Percentiles rank a stretch among this genome's conserved stretches.
Conservation (phyloP, 2,329 filamentous ascomycete species). For the Ascochyta rabiei region DNA sequence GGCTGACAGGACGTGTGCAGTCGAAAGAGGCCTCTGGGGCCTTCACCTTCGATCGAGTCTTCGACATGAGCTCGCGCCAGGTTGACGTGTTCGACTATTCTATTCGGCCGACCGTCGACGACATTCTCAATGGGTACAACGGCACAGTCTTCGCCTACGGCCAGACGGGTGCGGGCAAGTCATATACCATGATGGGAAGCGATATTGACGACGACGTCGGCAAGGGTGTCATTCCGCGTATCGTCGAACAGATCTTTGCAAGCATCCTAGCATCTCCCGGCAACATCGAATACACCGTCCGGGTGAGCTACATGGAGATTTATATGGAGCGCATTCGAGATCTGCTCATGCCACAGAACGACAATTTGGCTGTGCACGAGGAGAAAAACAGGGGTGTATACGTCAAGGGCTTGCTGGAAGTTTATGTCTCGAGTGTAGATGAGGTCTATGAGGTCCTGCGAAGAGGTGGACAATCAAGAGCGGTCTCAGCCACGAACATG, state of each 20-base stretch:
- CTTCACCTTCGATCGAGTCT: constrained; percentile 95
- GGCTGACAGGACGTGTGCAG: constrained; percentile 53
- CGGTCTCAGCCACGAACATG: constrained; percentile 98
- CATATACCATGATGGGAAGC: constrained; percentile 97
- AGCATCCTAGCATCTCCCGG: constrained; percentile 90
- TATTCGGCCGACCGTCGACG: constrained; percentile 92
- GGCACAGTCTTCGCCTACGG: constrained; percentile 98
- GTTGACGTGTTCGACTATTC: constrained; percentile 97
- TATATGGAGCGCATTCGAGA: constrained; percentile 99
- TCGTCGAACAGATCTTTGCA: constrained; percentile 96
- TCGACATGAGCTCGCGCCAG: constrained; percentile 91
- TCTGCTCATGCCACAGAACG: constrained; percentile 88
- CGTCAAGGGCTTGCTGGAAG: constrained; percentile 91
- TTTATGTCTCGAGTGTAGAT: constrained; percentile 93
- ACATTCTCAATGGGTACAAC: constrained; percentile 99
- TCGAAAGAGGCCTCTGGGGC: constrained; percentile 80
- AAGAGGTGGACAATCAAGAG: constrained; percentile 84
- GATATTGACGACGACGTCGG: constrained; percentile 89
- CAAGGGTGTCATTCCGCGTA: constrained; percentile 94
- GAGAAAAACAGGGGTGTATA: constrained; percentile 96
- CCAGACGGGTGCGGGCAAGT: constrained; percentile 97
- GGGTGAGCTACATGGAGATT: constrained; percentile 99
- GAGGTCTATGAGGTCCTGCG: constrained; percentile 98
- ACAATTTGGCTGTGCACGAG: constrained; percentile 96
- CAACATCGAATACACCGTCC: constrained; percentile 98